Evolutionary conservation across 495 filamentous ascomycete species (phyloP).

Genomic region (Penicillium tannophilum): DNA sequence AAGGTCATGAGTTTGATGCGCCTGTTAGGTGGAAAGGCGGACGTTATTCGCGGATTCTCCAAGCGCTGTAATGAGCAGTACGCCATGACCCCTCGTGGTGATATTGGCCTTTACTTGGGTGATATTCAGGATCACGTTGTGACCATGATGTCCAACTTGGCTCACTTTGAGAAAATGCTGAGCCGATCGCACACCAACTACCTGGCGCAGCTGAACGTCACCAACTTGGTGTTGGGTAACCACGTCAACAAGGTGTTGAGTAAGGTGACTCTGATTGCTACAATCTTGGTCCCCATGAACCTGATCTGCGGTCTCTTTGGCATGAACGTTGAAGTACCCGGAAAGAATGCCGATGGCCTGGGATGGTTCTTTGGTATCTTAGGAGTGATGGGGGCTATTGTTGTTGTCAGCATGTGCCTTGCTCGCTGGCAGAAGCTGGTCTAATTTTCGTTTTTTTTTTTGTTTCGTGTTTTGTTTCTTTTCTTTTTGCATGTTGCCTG

Average conservation of each 20-base stretch:
- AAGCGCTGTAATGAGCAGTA: constrained; percentile 98
- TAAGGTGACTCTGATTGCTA: constrained; percentile 94
- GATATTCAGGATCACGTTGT: constrained; percentile 99
- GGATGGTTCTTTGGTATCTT: constrained; percentile 82
- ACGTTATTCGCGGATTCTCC: constrained; percentile 95
- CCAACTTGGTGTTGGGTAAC: constrained; percentile 80
- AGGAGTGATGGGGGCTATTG: constrained; percentile 63
- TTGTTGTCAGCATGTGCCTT: constrained; percentile 51
- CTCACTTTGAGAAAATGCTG: constrained; percentile 97
- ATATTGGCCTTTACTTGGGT: constrained; percentile 92
- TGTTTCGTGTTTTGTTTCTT: constrained; percentile 1
- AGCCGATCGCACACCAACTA: constrained; percentile 95
- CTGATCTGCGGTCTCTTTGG: constrained; percentile 93
- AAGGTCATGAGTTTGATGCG: constrained; percentile 93
- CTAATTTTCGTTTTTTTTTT: constrained; percentile 10
- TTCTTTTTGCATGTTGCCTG: background rate
- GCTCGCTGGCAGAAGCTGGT: constrained; percentile 52
- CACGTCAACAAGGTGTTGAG: constrained; percentile 81
- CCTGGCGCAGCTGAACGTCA: constrained; percentile 89
- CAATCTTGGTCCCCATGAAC: constrained; percentile 95
- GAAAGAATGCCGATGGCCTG: constrained; percentile 52
- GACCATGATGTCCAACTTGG: constrained; percentile 95
- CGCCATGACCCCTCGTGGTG: constrained; percentile 87
- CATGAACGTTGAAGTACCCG: constrained; percentile 93
- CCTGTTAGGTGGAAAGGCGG: constrained; percentile 91